phyloP scores from a whole-genome alignment of 495 filamentous ascomycete species.

The Sphaerosporella brunnea region DNA sequence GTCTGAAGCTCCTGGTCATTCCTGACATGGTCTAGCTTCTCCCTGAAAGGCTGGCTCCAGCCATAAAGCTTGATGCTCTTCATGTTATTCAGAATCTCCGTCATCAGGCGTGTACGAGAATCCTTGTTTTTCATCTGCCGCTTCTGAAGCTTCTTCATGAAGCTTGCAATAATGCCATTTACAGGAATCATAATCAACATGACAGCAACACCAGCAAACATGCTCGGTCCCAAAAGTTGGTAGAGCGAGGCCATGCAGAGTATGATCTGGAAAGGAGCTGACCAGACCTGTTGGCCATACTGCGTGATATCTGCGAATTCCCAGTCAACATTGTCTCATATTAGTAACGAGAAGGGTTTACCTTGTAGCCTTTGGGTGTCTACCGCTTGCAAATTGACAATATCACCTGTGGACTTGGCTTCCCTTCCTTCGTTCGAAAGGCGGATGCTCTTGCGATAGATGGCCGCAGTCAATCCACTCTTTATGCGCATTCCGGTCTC shows the following conservation, averaged over 20 bases:
- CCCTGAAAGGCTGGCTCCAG: conserved; percentile 94
- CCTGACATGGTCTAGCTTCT: conserved; percentile 82
- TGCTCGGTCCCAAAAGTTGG: conserved; percentile 76
- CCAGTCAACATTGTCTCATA: conserved; percentile 7
- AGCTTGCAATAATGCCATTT: conserved; percentile 77
- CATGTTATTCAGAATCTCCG: conserved; percentile 98
- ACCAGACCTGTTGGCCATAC: conserved; percentile 87
- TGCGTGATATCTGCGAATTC: conserved; percentile 59
- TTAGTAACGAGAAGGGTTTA: conserved; percentile 1
- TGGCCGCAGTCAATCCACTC: conserved; percentile 68
- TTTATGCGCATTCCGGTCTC: conserved; percentile 95
- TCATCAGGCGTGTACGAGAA: conserved; percentile 76
- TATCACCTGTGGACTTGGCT: conserved; percentile 88
- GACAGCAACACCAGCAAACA: conserved; percentile 88
- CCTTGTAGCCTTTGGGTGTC: conserved; percentile 78
- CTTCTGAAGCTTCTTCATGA: conserved; percentile 92
- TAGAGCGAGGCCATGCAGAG: conserved; percentile 93
- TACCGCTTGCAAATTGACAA: conserved; percentile 97
- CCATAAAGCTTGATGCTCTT: conserved; percentile 98
- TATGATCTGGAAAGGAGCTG: conserved; percentile 87
- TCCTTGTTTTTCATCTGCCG: conserved; percentile 99
- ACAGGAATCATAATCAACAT: conserved; percentile 98
- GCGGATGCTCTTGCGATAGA: conserved; percentile 77
- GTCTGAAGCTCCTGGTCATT: conserved; percentile 93
- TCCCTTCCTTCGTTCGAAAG: conserved; percentile 85